A percentile compares a stretch with the other conserved stretches of the same genome.
Conservation (phyloP, 2,329 filamentous ascomycete species). For the Cercospora beticola region DNA sequence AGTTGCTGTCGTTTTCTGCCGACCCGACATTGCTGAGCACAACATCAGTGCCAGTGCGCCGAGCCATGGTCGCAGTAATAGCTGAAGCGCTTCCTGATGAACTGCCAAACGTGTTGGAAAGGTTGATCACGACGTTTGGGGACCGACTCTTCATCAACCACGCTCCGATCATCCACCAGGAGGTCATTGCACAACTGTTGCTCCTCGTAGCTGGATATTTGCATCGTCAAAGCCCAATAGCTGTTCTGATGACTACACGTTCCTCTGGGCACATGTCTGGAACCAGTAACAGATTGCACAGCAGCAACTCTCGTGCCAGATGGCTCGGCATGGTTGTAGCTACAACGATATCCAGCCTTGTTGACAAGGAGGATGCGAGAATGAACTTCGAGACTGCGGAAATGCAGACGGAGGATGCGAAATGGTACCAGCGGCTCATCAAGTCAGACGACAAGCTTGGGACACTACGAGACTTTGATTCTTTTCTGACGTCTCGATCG, state of each 20-base stretch:
- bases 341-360: constrained; percentile 65
- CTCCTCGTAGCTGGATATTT: constrained; percentile 77
- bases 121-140: constrained; percentile 71
- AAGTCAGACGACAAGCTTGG: constrained; percentile 64
- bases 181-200: constrained; percentile 78
- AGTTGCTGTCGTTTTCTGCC: constrained; percentile 26
- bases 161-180: constrained; percentile 79
- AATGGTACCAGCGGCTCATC: constrained; percentile 70
- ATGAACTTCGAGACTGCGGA: constrained; percentile 86
- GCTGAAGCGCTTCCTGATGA: constrained; percentile 25
- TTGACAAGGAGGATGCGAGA: constrained; percentile 65
- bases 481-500: constrained; percentile 26
- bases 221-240: constrained; percentile 63
- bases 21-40: constrained; percentile 28
- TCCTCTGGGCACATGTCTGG: constrained; percentile 72
- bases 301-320: constrained; percentile 71
- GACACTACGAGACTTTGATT: constrained; percentile 52
- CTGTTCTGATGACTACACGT: constrained; percentile 67
- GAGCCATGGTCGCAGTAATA: constrained; percentile 33
- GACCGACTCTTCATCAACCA: constrained; percentile 86
- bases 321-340: constrained; percentile 88
- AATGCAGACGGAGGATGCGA: constrained; percentile 67
- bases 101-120: constrained; percentile 62
- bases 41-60: constrained; percentile 27
- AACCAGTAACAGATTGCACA: constrained; percentile 80